Conservation (phyloP, 1,284 basidiomycete species). For the Athelia psychrophila region DNA sequence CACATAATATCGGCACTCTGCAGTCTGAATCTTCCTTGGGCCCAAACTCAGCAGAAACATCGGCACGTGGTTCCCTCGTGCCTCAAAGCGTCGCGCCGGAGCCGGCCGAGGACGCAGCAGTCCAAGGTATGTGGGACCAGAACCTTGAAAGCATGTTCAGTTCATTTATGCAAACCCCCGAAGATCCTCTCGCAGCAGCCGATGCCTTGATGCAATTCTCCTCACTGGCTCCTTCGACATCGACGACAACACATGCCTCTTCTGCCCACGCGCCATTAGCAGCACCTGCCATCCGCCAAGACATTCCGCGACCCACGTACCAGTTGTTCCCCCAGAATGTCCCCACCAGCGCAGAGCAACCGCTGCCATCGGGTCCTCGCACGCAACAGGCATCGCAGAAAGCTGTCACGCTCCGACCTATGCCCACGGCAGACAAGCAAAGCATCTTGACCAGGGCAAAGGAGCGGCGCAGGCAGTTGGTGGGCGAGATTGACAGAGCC, state of each 20-base stretch:
- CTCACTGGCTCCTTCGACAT: not conserved
- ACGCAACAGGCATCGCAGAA: too few relatives aligned
- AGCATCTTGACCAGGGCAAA: constrained; percentile 51
- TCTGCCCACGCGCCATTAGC: too few relatives aligned
- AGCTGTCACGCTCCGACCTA: not conserved
- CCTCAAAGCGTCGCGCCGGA: constrained; percentile 7
- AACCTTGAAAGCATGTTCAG: not conserved
- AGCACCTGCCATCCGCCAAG: not conserved
- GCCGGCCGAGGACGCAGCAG: constrained; percentile 15
- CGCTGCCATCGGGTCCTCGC: not conserved
- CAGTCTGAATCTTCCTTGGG: too few relatives aligned
- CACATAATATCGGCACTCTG: not conserved
- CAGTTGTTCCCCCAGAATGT: not conserved
- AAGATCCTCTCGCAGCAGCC: too few relatives aligned
- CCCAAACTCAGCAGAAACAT: too few relatives aligned
- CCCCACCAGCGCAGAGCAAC: not conserved
- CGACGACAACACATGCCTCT: not conserved
- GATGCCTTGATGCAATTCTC: too few relatives aligned
- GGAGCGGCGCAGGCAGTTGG: constrained; percentile 48
- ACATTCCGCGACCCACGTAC: not conserved
- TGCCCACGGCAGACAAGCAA: not conserved
- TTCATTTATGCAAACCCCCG: not conserved
- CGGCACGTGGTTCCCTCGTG: constrained; percentile 21
- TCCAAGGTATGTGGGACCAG: constrained; percentile 10
- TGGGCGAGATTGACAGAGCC: constrained; percentile 53